phyloP scores from a whole-genome alignment of 169 alveolate genomes.

The Plasmodium gonderi region DNA sequence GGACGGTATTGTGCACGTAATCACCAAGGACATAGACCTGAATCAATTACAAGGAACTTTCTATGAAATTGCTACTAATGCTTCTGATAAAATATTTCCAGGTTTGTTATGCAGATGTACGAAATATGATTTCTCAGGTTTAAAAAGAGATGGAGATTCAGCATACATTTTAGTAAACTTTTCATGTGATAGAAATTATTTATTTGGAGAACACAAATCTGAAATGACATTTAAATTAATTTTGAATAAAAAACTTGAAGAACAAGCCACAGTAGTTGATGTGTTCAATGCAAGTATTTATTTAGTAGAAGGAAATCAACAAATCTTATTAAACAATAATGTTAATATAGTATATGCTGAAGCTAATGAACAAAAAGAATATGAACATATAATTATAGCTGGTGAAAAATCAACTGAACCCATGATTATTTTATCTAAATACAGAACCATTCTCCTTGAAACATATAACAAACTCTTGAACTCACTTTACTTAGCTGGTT shows the following conservation, averaged over 20 bases:
- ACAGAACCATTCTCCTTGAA: constrained; percentile 43
- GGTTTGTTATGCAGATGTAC: constrained; percentile 73
- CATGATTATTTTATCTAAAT: constrained; percentile 48
- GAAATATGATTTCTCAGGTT: constrained; percentile 54
- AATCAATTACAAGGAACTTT: constrained; percentile 46
- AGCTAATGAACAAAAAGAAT: constrained; percentile 41
- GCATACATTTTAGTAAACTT: constrained; percentile 17
- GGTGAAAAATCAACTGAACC: constrained; percentile 57
- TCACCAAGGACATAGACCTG: constrained; percentile 50
- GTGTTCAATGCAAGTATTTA: constrained; percentile 45
- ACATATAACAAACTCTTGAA: constrained; percentile 48
- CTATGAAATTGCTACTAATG: constrained; percentile 67
- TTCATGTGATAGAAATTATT: constrained; percentile 38
- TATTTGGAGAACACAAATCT: constrained; percentile 49
- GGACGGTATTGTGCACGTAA: constrained; percentile 48
- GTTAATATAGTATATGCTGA: constrained; percentile 56
- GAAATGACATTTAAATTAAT: constrained; percentile 51
- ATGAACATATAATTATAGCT: constrained; percentile 48
- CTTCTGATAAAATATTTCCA: constrained; percentile 64
- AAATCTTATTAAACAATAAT: constrained; percentile 24
- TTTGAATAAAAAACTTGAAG: constrained; percentile 48
- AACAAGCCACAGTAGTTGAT: constrained; percentile 35
- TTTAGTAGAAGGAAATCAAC: constrained; percentile 60
- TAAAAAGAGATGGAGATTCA: constrained; percentile 45
- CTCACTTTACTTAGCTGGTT: constrained; percentile 67